Evolutionary conservation across 345 rosid genomes (phyloP).

Genomic region (Melaleuca quinquenervia): DNA sequence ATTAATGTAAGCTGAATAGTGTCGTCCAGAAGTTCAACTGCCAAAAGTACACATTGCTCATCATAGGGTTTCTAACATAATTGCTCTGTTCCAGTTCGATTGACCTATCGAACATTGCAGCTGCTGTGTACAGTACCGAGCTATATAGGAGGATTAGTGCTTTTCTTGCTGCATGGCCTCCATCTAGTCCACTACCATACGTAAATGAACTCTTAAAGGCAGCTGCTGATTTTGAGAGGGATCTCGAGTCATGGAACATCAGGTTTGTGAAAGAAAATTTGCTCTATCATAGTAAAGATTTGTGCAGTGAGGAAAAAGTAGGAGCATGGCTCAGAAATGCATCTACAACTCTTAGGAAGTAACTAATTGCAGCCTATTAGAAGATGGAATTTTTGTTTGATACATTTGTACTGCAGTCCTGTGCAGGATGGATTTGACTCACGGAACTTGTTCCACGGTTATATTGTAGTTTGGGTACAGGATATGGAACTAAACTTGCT

Average conservation of each 20-base stretch:
- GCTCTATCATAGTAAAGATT: background rate
- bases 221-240: constrained; percentile 75
- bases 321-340: background rate
- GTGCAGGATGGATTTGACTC: constrained; percentile 84
- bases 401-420: constrained; percentile 27
- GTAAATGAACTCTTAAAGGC: constrained; percentile 83
- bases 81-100: constrained; percentile 51
- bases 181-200: constrained; percentile 71
- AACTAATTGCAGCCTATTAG: background rate
- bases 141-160: constrained; percentile 58
- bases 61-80: background rate
- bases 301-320: background rate
- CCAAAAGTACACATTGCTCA: background rate
- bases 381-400: background rate
- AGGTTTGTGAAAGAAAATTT: constrained; percentile 36
- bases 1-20: background rate
- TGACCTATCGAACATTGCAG: constrained; percentile 74
- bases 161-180: constrained; percentile 86
- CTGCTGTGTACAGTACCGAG: constrained; percentile 75
- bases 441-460: constrained; percentile 58
- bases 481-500: constrained; percentile 89
- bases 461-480: constrained; percentile 87
- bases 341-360: background rate
- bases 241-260: constrained; percentile 75
- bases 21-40: background rate